These are phyloP conservation scores for Termitomyces sp. DNA, from an alignment of 768 basidiomycete genomes.

Conservation along the genomic window DNA sequence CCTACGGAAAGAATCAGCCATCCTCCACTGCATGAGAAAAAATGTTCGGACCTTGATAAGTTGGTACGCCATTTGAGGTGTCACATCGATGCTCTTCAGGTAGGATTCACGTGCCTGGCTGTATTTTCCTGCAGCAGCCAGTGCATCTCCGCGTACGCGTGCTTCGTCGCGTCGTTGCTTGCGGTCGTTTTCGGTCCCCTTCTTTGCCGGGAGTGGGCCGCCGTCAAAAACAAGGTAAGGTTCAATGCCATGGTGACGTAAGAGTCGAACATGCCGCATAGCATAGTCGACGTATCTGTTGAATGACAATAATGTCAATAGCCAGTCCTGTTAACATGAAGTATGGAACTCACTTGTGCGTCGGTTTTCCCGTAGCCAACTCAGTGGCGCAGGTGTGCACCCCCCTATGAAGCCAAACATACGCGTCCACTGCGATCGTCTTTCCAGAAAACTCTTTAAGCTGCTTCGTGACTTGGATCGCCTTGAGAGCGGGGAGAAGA, in stretches of 20 bases:
- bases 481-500: conserved; percentile 83
- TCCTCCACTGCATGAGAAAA: neutral
- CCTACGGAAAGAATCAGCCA: conserved; percentile 40
- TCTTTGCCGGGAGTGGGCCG: conserved; percentile 92
- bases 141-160: conserved; percentile 62
- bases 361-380: conserved; percentile 76
- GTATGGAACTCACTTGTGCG: conserved; percentile 62
- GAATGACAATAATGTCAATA: neutral
- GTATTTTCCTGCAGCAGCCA: conserved; percentile 73
- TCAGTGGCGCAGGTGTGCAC: conserved; percentile 88
- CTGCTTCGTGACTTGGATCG: conserved; percentile 74
- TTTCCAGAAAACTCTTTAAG: conserved; percentile 81
- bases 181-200: conserved; percentile 79
- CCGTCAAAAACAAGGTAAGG: conserved; percentile 97
- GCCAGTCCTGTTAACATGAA: neutral
- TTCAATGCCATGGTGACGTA: conserved; percentile 77
- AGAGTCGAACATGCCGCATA: conserved; percentile 85
- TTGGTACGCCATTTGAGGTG: conserved; percentile 96
- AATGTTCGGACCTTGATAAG: conserved; percentile 73
- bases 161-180: conserved; percentile 72
- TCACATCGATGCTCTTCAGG: conserved; percentile 89
- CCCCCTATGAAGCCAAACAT: conserved; percentile 91
- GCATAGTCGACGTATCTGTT: conserved; percentile 94
- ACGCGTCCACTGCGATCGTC: conserved; percentile 89
- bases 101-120: conserved; percentile 83